Conservation (phyloP, 768 basidiomycete genomes). For the Naganishia vishniacii region DNA sequence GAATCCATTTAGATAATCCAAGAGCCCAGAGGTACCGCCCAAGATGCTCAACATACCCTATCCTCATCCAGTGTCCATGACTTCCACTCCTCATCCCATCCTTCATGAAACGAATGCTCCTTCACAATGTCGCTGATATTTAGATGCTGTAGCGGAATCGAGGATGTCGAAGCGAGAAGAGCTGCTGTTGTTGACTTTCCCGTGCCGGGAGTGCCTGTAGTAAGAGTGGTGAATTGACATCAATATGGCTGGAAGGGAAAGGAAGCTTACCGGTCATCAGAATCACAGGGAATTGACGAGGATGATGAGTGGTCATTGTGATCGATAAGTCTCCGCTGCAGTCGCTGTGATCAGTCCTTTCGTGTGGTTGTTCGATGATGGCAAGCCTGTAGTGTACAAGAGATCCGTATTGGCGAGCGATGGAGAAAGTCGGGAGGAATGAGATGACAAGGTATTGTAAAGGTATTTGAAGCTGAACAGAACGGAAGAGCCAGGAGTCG, state of each 20-base stretch:
- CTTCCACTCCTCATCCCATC: slow-evolving; percentile 92
- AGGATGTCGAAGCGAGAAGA: slow-evolving; percentile 56
- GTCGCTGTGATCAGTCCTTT: too few species aligned
- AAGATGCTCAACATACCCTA: slow-evolving; percentile 57
- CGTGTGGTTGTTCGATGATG: too few species aligned
- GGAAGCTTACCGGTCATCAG: slow-evolving; percentile 44
- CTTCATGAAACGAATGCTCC: slow-evolving; percentile 69
- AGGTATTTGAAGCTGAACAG: too few species aligned
- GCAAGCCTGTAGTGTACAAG: too few species aligned
- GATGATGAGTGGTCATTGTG: slow-evolving; percentile 47
- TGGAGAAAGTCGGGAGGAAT: too few species aligned
- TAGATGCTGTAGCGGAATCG: slow-evolving; percentile 65
- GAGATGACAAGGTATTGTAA: too few species aligned
- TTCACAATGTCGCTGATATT: slow-evolving; percentile 89
- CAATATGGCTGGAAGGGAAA: not conserved
- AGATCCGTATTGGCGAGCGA: too few species aligned
- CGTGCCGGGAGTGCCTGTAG: slow-evolving; percentile 54
- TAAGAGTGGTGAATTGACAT: not conserved
- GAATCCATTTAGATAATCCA: not conserved
- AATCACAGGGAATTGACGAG: slow-evolving; percentile 45
- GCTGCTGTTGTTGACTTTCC: slow-evolving; percentile 92
- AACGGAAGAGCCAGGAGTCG: too few species aligned
- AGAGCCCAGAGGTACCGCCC: too few species aligned
- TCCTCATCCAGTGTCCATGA: slow-evolving; percentile 92
- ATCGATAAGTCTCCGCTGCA: too few species aligned